Conservation (phyloP, 2,329 filamentous ascomycete species). For the Colletotrichum tropicale region DNA sequence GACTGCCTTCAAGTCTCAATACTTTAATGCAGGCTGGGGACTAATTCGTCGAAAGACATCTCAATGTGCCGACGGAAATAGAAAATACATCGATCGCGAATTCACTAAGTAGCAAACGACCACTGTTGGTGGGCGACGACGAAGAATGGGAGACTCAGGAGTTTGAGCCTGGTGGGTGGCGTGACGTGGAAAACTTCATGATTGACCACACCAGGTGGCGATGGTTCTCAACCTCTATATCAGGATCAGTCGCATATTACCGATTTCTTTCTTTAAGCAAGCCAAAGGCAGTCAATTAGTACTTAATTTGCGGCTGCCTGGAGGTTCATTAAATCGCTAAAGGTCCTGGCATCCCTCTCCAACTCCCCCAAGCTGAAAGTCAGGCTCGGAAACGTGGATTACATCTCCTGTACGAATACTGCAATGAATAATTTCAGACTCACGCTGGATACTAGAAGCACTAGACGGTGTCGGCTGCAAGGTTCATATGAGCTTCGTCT, state of each 20-base stretch:
- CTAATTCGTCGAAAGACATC: no score
- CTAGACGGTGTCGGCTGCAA: not conserved
- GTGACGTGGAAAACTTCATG: not conserved
- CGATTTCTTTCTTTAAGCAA: not conserved
- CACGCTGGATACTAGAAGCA: not conserved
- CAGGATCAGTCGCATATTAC: not conserved
- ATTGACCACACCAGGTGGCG: not conserved
- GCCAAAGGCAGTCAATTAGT: not conserved
- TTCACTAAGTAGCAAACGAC: not conserved
- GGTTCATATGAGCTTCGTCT: not conserved
- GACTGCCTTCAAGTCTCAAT: not conserved
- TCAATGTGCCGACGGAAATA: accelerated
- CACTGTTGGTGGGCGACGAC: not conserved
- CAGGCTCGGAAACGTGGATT: not conserved
- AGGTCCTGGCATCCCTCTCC: not conserved
- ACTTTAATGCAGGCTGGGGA: not conserved
- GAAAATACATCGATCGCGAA: not conserved
- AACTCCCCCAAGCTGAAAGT: not conserved
- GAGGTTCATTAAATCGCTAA: not conserved
- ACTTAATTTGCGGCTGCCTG: not conserved
- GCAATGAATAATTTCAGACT: not conserved
- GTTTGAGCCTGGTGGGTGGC: no score
- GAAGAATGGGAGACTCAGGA: not conserved
- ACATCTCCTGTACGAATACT: not conserved
- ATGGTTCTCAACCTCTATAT: not conserved